Conservation (phyloP, 768 basidiomycete genomes). For the Mycena belliarum region DNA sequence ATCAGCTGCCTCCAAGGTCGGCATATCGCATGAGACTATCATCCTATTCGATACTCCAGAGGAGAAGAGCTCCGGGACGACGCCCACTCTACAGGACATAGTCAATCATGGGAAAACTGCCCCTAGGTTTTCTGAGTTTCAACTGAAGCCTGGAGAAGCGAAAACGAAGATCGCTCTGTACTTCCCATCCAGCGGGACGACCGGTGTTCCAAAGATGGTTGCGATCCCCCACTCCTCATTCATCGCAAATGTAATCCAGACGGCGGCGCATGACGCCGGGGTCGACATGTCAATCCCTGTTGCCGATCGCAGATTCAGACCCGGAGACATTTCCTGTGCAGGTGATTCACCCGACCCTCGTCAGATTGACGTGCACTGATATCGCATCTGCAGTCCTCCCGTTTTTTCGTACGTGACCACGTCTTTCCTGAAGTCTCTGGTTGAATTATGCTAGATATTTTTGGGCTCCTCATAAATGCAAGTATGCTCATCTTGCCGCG, state of each 20-base stretch:
- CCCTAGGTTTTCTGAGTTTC: constrained; percentile 37
- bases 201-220: constrained; percentile 48
- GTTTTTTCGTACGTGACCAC: not conserved
- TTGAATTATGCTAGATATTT: constrained; percentile 34
- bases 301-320: constrained; percentile 37
- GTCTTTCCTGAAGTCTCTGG: not conserved
- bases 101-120: not conserved
- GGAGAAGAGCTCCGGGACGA: no score
- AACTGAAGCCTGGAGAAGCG: constrained; percentile 43
- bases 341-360: not conserved
- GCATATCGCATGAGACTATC: not conserved
- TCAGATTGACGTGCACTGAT: no score
- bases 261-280: constrained; percentile 25
- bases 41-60: not conserved
- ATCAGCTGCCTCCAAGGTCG: not conserved
- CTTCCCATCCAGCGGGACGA: constrained; percentile 57
- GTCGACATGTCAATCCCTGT: constrained; percentile 32
- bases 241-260: constrained; percentile 43
- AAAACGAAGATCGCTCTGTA: constrained; percentile 51
- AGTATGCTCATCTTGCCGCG: constrained; percentile 13
- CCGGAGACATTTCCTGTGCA: constrained; percentile 36
- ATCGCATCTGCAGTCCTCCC: no score
- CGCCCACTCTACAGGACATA: not conserved
- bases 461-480: constrained; percentile 39
- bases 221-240: constrained; percentile 22